Conservation (phyloP, 306 rosid species). For the Dryas drummondii region DNA sequence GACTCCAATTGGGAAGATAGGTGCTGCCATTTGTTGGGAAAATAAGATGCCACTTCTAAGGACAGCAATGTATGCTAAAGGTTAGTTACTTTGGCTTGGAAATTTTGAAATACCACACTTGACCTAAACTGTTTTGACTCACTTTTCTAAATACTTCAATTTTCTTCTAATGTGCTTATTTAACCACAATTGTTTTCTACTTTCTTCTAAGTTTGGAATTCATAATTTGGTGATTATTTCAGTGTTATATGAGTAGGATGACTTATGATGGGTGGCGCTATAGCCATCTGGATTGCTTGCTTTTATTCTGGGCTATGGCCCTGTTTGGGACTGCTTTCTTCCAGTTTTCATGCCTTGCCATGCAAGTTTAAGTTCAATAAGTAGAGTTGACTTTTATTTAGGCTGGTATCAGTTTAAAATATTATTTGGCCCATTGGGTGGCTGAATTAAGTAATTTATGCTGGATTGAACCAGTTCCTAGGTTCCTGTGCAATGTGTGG, state of each 20-base stretch:
- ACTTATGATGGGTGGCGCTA: not conserved
- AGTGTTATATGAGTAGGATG: not conserved
- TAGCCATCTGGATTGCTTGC: not conserved
- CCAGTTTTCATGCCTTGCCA: not conserved
- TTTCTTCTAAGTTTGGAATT: not conserved
- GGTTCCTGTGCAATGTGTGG: not conserved
- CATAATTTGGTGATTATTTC: not conserved
- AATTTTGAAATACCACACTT: not conserved
- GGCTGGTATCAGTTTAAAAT: not conserved
- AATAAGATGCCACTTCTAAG: slow-evolving; percentile 88
- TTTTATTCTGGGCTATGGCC: not conserved
- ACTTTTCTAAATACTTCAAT: not conserved
- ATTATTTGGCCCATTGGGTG: not conserved
- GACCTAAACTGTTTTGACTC: not conserved
- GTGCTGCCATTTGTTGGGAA: slow-evolving; percentile 96
- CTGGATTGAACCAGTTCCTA: not conserved
- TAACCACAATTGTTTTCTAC: not conserved
- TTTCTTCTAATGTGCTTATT: not conserved
- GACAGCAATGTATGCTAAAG: slow-evolving; percentile 93
- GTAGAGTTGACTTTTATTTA: not conserved
- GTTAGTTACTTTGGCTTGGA: slow-evolving; percentile 36
- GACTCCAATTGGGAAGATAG: slow-evolving; percentile 86
- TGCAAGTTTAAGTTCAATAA: not conserved
- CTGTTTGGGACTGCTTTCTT: not conserved
- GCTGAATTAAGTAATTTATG: not conserved